Conservation (phyloP, 2,329 filamentous ascomycete species). For the Calonectria fujianensis region DNA sequence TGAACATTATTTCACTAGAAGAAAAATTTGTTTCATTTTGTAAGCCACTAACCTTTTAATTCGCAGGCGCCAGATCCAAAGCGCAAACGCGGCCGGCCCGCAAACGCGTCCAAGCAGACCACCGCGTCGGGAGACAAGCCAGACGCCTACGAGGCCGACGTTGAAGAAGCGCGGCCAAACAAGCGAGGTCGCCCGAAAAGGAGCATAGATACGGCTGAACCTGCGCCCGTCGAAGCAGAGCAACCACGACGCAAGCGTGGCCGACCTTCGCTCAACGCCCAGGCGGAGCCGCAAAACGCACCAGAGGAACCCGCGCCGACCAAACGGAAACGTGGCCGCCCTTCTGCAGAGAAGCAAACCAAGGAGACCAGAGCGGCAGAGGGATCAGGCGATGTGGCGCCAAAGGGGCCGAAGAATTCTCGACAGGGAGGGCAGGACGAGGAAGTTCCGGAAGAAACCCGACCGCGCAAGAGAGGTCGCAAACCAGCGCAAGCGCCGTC, state of each 20-base stretch:
- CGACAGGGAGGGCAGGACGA: slow-evolving; percentile 34
- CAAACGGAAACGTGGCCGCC: slow-evolving; percentile 62
- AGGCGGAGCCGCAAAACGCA: slow-evolving; percentile 35
- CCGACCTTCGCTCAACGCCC: slow-evolving; percentile 51
- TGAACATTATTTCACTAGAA: neutral
- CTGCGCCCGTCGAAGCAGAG: slow-evolving; percentile 35
- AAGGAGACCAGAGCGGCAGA: slow-evolving; percentile 38
- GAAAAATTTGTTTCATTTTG: neutral
- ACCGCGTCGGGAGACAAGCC: slow-evolving; percentile 53
- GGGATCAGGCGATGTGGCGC: slow-evolving; percentile 44
- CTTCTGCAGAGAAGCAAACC: slow-evolving; percentile 52
- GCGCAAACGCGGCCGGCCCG: slow-evolving; percentile 66
- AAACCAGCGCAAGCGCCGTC: slow-evolving; percentile 35
- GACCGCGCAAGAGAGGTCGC: slow-evolving; percentile 43
- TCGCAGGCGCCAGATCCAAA: slow-evolving; percentile 58
- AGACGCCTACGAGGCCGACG: slow-evolving; percentile 52
- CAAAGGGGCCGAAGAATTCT: slow-evolving; percentile 41
- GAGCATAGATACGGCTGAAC: slow-evolving; percentile 33
- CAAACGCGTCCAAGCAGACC: slow-evolving; percentile 63
- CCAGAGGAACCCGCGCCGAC: slow-evolving; percentile 51
- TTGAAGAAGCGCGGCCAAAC: slow-evolving; percentile 53
- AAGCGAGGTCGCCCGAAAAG: slow-evolving; percentile 48
- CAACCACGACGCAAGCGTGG: slow-evolving; percentile 55
- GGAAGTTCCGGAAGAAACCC: slow-evolving; percentile 36
- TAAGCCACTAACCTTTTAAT: slow-evolving; percentile 15